Percentiles rank a stretch among this genome's conserved stretches.
Conservation (phyloP, 148 eudicot species). For the Rhododendron griersonianum region DNA sequence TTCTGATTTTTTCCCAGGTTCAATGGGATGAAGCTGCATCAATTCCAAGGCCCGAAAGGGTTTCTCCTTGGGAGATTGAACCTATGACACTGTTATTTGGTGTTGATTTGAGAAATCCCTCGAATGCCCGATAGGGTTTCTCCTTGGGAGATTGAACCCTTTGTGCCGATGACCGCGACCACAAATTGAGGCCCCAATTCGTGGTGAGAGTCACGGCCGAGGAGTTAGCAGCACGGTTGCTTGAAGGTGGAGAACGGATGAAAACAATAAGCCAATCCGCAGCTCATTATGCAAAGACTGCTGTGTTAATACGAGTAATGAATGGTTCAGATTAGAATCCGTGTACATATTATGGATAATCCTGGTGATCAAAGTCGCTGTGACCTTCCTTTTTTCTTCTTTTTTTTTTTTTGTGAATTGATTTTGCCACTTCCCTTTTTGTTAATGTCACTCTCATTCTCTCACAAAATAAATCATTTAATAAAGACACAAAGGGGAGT, state of each 20-base stretch:
- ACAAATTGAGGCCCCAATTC: too few species aligned
- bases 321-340: too few species aligned
- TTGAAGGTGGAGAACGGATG: not conserved
- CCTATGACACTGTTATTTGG: constrained; percentile 17
- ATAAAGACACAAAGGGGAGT: too few species aligned
- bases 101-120: too few species aligned
- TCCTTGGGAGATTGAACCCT: constrained; percentile 92
- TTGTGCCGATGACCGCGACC: constrained; percentile 21
- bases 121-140: constrained; percentile 33
- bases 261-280: not conserved
- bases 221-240: not conserved
- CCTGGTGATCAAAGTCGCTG: not conserved
- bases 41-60: constrained; percentile 73
- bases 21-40: constrained; percentile 94
- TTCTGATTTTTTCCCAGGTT: constrained; percentile 39
- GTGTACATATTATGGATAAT: constrained; percentile 6
- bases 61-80: constrained; percentile 97
- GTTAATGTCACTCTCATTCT: too few species aligned
- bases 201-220: too few species aligned
- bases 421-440: too few species aligned
- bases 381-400: not conserved
- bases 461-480: too few species aligned
- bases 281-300: not conserved
- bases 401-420: too few species aligned
- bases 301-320: not conserved